Evolutionary conservation across 257 asterid species (phyloP).

Genomic region (Solanum clarkiae): DNA sequence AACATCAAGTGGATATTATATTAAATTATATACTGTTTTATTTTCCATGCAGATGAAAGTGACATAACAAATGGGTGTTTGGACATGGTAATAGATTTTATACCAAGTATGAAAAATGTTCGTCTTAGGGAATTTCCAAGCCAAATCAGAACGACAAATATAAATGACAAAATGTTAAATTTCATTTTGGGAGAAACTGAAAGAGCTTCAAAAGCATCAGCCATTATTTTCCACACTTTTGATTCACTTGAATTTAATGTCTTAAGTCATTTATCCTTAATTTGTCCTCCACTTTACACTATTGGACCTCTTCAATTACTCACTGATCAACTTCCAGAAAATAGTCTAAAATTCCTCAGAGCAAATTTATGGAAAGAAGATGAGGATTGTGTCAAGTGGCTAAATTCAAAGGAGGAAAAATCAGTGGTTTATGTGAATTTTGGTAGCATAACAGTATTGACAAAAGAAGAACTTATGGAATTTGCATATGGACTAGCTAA

Average conservation of each 20-base stretch:
- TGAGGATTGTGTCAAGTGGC: conserved; percentile 24
- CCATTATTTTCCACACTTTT: conserved; percentile 25
- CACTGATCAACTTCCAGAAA: conserved; percentile 3
- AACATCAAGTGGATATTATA: no score
- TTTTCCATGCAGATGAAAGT: conserved; percentile 13
- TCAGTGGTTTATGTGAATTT: conserved; percentile 35
- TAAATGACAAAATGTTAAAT: conserved; percentile 12
- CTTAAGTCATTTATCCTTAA: conserved; percentile 7
- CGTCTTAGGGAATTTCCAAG: conserved; percentile 17
- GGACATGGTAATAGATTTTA: conserved; percentile 15
- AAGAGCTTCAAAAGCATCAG: conserved; percentile 19
- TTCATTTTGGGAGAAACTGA: conserved; percentile 10
- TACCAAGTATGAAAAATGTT: conserved; percentile 19
- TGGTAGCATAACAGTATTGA: conserved; percentile 27
- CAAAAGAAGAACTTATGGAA: conserved; percentile 8
- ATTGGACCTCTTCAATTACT: conserved; percentile 28
- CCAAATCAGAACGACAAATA: conserved; percentile 10
- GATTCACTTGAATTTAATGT: conserved; percentile 16
- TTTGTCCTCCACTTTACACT: conserved; percentile 27
- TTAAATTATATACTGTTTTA: not conserved
- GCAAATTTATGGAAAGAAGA: conserved; percentile 31
- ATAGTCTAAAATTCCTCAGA: not conserved
- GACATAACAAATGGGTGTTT: conserved; percentile 10
- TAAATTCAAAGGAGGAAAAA: conserved; percentile 3
- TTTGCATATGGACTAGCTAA: conserved; percentile 32